Base-by-base conservation (phyloP, 1,284 basidiomycete genomes). In the Moniliella sp. region DNA sequence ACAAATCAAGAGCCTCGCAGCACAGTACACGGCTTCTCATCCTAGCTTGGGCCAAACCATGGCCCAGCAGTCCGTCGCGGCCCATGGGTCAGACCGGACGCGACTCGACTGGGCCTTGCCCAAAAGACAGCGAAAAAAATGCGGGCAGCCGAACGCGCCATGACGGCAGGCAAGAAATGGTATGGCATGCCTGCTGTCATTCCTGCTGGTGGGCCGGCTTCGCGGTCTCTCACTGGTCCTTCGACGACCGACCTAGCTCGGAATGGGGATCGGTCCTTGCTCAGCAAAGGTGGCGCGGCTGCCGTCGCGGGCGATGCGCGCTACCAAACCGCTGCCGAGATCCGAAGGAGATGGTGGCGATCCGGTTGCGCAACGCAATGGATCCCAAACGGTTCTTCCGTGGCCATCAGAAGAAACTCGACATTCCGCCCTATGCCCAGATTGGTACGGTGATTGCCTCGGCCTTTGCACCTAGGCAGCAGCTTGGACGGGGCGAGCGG, bases 321-420 rank as follows among this genome's bases (percentile, higher is more conserved):
- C 4, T 38, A 40, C 3, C 37, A 44, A 2, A 50, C 52, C 5
- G 55, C 50, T 7, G 72, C 76, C 35, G 53, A 56, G 37, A 68
- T 94, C 43, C 69, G 83, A 52, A 78, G 35, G 86, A 97, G 64
- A 78, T 91, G 19, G 82, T 93, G 61, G 81, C 88, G 1, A 66
- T 94, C 32, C 73, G 82, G 15, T 66, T 97, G 32, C 74, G 79
- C 29, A 88, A 88, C 57, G 77, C 84, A 35, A 69, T 97, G 21
- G 88, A 97, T 56, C 86, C 88, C 4, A 97, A 94, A 62, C 69
- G 83, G 18, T 94, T 94, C 67, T 86, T 93, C 66, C 84, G 50
- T 15, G 48, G 48, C 10, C 36, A 44, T 2, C 19, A 21, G 66
- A 72, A 79, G 73, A 62, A 81, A 77, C 39, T 40, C 25, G 63